Evolutionary conservation across 257 asterid species (phyloP).

Genomic region (Salvia hispanica): DNA sequence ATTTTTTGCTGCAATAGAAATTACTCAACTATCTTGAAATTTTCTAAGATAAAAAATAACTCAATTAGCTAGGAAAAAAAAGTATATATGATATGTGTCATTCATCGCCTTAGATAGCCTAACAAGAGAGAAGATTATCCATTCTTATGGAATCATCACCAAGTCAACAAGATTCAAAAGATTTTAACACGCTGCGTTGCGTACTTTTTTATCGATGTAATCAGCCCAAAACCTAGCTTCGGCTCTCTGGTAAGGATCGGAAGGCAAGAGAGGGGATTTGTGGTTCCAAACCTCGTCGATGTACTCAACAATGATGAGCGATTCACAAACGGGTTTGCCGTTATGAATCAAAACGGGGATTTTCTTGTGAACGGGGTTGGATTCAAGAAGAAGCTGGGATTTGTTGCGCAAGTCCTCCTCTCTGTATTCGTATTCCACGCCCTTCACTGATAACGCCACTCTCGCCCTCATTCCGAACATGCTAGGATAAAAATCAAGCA

Average conservation of each 20-base stretch:
- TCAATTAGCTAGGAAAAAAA: too few relatives aligned
- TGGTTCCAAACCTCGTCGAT: constrained; percentile 55
- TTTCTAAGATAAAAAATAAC: too few relatives aligned
- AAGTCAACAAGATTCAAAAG: too few relatives aligned
- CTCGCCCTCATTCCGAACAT: constrained; percentile 18
- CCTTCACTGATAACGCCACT: constrained; percentile 44
- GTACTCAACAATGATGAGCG: too few relatives aligned
- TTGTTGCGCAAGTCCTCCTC: constrained; percentile 43
- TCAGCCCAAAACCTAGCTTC: constrained; percentile 46
- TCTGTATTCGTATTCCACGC: constrained; percentile 37
- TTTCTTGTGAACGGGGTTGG: constrained; percentile 55
- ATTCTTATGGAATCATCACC: too few relatives aligned
- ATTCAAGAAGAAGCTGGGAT: constrained; percentile 37
- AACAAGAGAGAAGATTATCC: too few relatives aligned
- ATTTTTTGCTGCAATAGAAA: too few relatives aligned
- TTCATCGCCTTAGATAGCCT: too few relatives aligned
- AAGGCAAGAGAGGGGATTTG: constrained; percentile 45
- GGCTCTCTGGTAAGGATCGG: constrained; percentile 41
- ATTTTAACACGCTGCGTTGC: too few relatives aligned
- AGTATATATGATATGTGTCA: too few relatives aligned
- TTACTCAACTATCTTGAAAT: too few relatives aligned
- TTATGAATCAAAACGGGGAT: constrained; percentile 48
- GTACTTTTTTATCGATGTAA: constrained; percentile 31
- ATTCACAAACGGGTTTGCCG: constrained; percentile 39
- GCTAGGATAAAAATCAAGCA: constrained; percentile 33